Percentiles rank a stretch among this genome's conserved stretches.
Conservation (phyloP, 176 grass and related monocot species). For the Bromus sterilis region DNA sequence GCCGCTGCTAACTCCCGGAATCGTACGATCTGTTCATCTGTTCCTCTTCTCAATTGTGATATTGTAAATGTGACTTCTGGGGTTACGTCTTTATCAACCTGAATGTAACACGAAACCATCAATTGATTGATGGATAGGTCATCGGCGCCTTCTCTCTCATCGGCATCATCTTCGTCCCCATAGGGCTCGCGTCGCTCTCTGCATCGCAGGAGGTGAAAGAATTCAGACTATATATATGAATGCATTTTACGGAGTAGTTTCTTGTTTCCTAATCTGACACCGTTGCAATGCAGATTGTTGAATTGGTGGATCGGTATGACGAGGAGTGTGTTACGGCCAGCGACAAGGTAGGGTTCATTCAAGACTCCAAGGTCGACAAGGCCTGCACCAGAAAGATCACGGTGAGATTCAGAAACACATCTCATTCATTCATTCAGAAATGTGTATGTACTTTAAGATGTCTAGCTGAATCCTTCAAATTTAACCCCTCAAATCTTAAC, state of each 20-base stretch:
- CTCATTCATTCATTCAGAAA: background rate
- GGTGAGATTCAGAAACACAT: slow-evolving; percentile 28
- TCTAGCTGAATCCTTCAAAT: too few species aligned
- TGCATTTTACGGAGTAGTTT: background rate
- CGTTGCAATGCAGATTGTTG: slow-evolving; percentile 46
- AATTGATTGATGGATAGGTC: slow-evolving; percentile 41
- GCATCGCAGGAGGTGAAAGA: slow-evolving; percentile 40
- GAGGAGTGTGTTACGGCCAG: slow-evolving; percentile 45
- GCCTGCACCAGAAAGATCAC: slow-evolving; percentile 54
- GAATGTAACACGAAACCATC: background rate
- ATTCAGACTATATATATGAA: background rate
- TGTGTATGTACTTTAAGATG: background rate
- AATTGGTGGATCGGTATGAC: slow-evolving; percentile 71
- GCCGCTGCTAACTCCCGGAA: slow-evolving; percentile 70
- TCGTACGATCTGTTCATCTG: slow-evolving; percentile 20
- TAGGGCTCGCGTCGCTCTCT: slow-evolving; percentile 58
- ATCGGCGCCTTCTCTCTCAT: slow-evolving; percentile 64
- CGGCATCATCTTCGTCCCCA: slow-evolving; percentile 70
- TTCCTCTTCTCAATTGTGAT: background rate
- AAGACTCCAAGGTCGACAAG: slow-evolving; percentile 57
- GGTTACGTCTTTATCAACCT: background rate
- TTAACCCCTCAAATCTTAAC: too few species aligned
- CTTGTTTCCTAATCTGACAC: background rate
- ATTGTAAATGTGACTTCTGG: background rate
- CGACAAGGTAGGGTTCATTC: slow-evolving; percentile 70